Conservation (phyloP, 1,139 yeast species). For the Taphrina confusa region DNA sequence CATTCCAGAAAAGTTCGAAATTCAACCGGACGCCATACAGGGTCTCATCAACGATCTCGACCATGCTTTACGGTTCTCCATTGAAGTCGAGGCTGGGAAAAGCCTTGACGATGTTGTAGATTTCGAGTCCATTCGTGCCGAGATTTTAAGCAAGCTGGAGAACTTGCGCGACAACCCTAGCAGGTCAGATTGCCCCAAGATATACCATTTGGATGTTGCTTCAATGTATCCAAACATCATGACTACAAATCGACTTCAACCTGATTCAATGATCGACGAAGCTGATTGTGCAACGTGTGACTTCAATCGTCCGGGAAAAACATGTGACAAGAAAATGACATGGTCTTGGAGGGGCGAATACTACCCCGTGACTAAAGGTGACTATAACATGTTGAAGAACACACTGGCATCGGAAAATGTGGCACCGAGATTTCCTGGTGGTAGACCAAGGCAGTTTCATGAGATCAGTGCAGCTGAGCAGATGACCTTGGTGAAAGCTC, state of each 20-base stretch:
- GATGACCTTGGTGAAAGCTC: slow-evolving; percentile 69
- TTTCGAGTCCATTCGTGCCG: slow-evolving; percentile 64
- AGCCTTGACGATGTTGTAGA: slow-evolving; percentile 74
- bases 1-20: slow-evolving; percentile 67
- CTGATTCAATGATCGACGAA: slow-evolving; percentile 95
- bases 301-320: slow-evolving; percentile 90
- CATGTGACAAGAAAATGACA: slow-evolving; percentile 84
- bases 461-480: slow-evolving; percentile 78
- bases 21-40: slow-evolving; percentile 81
- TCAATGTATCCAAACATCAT: slow-evolving; percentile 99
- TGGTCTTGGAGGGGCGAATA: slow-evolving; percentile 99
- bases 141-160: slow-evolving; percentile 58
- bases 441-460: slow-evolving; percentile 64
- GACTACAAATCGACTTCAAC: slow-evolving; percentile 96
- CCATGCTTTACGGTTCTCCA: slow-evolving; percentile 74
- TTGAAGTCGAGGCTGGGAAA: slow-evolving; percentile 77
- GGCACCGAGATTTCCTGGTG: slow-evolving; percentile 54
- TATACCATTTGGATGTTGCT: slow-evolving; percentile 97
- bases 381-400: slow-evolving; percentile 84
- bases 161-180: slow-evolving; percentile 63
- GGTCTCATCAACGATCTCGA: slow-evolving; percentile 68
- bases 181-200: slow-evolving; percentile 76
- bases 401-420: slow-evolving; percentile 78
- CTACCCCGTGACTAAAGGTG: slow-evolving; percentile 87
- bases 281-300: slow-evolving; percentile 98